Evolutionary conservation across 192 early-diverging fungal genomes (phyloP), one percentile per base, ranked within the genome.

Genomic region (Radiomyces spectabilis): DNA sequence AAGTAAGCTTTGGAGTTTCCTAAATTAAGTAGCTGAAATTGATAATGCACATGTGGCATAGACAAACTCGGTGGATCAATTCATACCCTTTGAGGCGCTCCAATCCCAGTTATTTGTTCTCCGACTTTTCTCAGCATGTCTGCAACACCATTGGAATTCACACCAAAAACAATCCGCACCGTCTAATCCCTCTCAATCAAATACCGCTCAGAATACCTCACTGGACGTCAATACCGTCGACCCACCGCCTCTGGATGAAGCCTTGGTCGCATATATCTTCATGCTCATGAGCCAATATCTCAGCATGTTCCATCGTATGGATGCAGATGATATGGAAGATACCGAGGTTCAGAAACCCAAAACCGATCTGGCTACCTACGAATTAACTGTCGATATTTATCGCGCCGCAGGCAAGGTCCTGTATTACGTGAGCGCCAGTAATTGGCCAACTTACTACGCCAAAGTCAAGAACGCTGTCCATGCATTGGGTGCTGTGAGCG

Each of bases 91-190:
- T 9, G 75, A 89, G 18, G 71, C 48, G 18, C 45, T 90, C 55
- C 87, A 95, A 55, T 91, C 90, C 21, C 90, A 92, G 65, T 70
- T 91, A 12, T 88, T 90, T 61, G 67, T 93, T n/a, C 76, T 93
- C 49, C 79, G 86, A 41, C 73, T 93, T 27, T 61, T 93, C 26
- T 87, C 86, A 5, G 79, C 83, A 44, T 91, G 89, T 65, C 86
- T 91, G 83, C 82, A 87, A 35, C 83, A 82, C 54, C 77, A 88
- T 57, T 91, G 90, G 89, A 83, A 91, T 47, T 72, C 72, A 53
- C 80, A 80, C 66, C 65, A 71, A 41, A 75, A 61, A 13, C 27
- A 13, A 33, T 5, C n/a, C n/a, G n/a, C n/a, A n/a, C n/a, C n/a
- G n/a, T n/a, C n/a, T n/a, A n/a, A n/a, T n/a, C n/a, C n/a, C n/a